Conservation (phyloP, 129 eudicot species). For the Saposhnikovia divaricata region DNA sequence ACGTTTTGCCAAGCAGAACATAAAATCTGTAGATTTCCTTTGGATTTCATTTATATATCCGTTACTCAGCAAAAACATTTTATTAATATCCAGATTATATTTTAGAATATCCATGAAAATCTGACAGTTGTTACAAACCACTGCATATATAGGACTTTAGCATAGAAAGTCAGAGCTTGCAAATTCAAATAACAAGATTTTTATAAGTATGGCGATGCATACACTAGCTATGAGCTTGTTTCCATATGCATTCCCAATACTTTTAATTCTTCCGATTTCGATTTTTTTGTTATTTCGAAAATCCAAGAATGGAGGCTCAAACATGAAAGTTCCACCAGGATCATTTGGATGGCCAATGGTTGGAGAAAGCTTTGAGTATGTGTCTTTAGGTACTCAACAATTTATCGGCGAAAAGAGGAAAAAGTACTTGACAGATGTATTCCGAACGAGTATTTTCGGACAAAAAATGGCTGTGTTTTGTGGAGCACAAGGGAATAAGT, state of each 20-base stretch:
- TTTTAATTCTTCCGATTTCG: background rate
- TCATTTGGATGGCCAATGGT: slow-evolving; percentile 22
- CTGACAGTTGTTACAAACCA: too few relatives aligned
- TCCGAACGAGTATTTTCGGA: slow-evolving; percentile 23
- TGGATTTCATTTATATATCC: too few relatives aligned
- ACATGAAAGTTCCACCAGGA: slow-evolving; percentile 20
- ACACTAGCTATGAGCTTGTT: background rate
- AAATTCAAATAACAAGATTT: too few relatives aligned
- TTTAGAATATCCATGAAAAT: too few relatives aligned
- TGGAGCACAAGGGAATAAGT: slow-evolving; percentile 29
- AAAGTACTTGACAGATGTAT: slow-evolving; percentile 12
- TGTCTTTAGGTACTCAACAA: slow-evolving; percentile 14
- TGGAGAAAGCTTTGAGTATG: slow-evolving; percentile 24
- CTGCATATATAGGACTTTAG: too few relatives aligned
- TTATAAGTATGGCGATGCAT: background rate
- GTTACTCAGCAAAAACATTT: too few relatives aligned
- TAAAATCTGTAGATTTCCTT: too few relatives aligned
- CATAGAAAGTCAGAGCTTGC: too few relatives aligned
- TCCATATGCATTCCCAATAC: background rate
- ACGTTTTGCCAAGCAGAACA: too few relatives aligned
- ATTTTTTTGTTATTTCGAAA: background rate
- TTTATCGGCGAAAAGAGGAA: slow-evolving; percentile 16
- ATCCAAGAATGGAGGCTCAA: slow-evolving; percentile 3
- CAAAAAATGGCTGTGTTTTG: slow-evolving; percentile 20
- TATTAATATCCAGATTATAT: too few relatives aligned